Evolutionary conservation across 352 stramenopile species (phyloP), one percentile per base, ranked within the genome.

Genomic region (Phytophthora parvispora): DNA sequence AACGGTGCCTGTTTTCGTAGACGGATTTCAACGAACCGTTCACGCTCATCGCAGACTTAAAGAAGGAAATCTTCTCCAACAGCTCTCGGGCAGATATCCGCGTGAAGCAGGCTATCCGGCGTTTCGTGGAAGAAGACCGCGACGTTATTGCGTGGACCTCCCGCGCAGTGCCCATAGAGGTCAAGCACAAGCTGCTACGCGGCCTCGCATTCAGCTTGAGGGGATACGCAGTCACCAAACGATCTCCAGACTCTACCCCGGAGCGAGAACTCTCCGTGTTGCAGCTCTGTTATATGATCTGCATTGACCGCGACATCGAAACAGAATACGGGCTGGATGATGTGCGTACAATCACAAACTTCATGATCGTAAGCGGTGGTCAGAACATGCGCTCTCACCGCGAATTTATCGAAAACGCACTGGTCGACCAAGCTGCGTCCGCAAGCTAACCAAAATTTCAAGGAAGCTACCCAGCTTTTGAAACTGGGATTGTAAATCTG

Each of bases 11-110:
- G 25, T 12, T 15, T 64, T 53, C 29, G 25, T 36, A 48, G 31
- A 56, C 57, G 62, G 34, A 61, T 16, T 31, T 72, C n/a, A 58
- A 49, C n/a, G 49, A 67, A 25, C 58, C 49, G 16, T 72, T 83
- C 47, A 83, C 75, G n/a, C 77, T 88, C 38, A 50, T 88, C 32
- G 69, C 83, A 28, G 79, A 77, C 43, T 78, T 84, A 53, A 72
- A 70, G 32, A 75, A 86, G 15, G 77, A 88, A 64, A 55, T 84
- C 4, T 58, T 68, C 18, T 72, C 66, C 16, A 78, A 80, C 58
- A 68, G 66, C 40, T 75, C 65, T 7, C 67, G 67, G 3, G 74
- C 81, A 4, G 64, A 84, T 16, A 83, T 90, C 61, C 53, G 64
- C 5, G 66, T 87, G 15, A 75, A 84, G 24, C 78, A 90, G 52